A percentile compares a stretch with the other conserved stretches of the same genome.
phyloP scores from a whole-genome alignment of 2,329 filamentous ascomycete species.

The Pseudomassariella vexata region DNA sequence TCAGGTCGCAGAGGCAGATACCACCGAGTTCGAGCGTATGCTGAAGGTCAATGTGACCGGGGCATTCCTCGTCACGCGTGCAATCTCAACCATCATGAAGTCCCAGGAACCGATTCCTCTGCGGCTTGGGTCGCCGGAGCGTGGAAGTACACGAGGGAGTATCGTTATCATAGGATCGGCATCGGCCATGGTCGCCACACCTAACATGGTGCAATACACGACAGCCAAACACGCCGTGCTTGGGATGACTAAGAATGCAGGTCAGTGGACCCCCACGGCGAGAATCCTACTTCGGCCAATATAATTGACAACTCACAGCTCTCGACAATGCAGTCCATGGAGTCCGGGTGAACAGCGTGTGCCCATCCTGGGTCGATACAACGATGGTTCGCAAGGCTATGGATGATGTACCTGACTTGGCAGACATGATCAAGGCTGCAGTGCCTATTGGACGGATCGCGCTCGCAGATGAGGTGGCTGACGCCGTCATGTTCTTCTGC shows the following conservation, averaged over 20 bases:
- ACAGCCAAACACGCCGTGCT: slow-evolving; percentile 3
- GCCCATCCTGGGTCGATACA: slow-evolving; percentile 19
- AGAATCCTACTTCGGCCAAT: too few species aligned
- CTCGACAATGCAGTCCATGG: slow-evolving; percentile 14
- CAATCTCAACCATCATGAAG: slow-evolving; percentile 10
- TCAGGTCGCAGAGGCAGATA: not conserved
- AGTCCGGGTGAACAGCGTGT: slow-evolving; percentile 21
- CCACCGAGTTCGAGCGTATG: slow-evolving; percentile 7
- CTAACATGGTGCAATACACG: slow-evolving; percentile 1
- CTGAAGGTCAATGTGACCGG: slow-evolving; percentile 12
- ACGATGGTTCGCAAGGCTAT: slow-evolving; percentile 15
- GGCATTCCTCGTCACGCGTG: slow-evolving; percentile 11
- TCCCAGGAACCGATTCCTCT: slow-evolving; percentile 12
- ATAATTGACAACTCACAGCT: slow-evolving; percentile 3
- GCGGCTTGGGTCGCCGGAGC: not conserved
- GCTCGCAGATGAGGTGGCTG: slow-evolving; percentile 1
- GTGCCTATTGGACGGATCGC: slow-evolving; percentile 1
- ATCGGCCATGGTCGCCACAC: not conserved
- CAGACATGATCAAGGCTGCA: not conserved
- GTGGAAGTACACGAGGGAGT: slow-evolving; percentile 11
- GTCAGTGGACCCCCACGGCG: too few species aligned
- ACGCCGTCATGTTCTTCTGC: slow-evolving; percentile 1
- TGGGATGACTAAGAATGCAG: slow-evolving; percentile 2
- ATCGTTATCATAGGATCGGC: slow-evolving; percentile 11
- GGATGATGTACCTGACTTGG: slow-evolving; percentile 6